Evolutionary conservation across 805 yeast genomes (phyloP).

Genomic region (Maudiozyma barnettii): DNA sequence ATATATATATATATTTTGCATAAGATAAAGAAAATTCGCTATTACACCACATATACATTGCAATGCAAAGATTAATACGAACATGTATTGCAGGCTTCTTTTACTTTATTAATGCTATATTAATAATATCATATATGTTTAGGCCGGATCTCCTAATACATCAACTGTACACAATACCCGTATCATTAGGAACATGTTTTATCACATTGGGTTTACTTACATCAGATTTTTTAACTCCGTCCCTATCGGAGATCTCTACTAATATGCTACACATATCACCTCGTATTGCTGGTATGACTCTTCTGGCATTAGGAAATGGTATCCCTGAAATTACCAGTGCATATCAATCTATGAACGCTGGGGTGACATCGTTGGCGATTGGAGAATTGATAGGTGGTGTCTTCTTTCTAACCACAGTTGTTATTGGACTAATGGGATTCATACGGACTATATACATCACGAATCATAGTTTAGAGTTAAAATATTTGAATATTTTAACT

Average conservation of each 20-base stretch:
- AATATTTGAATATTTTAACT: background rate
- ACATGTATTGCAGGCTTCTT: slow-evolving; percentile 1
- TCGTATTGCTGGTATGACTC: slow-evolving; percentile 73
- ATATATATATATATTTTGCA: no score
- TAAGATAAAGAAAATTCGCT: no score
- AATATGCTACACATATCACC: slow-evolving; percentile 53
- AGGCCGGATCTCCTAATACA: background rate
- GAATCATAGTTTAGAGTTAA: background rate
- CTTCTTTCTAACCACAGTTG: slow-evolving; percentile 67
- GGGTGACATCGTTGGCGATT: slow-evolving; percentile 68
- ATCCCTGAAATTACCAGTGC: slow-evolving; percentile 85
- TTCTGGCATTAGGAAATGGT: slow-evolving; percentile 87
- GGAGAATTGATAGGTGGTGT: slow-evolving; percentile 92
- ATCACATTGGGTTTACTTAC: slow-evolving; percentile 68
- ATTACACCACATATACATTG: no score
- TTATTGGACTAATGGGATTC: slow-evolving; percentile 70
- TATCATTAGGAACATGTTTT: slow-evolving; percentile 37
- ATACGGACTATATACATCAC: slow-evolving; percentile 5
- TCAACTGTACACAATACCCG: slow-evolving; percentile 12
- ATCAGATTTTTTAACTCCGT: slow-evolving; percentile 74
- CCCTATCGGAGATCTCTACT: slow-evolving; percentile 55
- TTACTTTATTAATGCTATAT: slow-evolving; percentile 5
- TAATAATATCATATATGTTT: background rate
- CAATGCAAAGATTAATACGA: background rate
- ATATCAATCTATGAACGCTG: slow-evolving; percentile 65